These are phyloP conservation scores for Globisporangium orthogonon DNA, from an alignment of 352 stramenopile species.

Conservation along the genomic window DNA sequence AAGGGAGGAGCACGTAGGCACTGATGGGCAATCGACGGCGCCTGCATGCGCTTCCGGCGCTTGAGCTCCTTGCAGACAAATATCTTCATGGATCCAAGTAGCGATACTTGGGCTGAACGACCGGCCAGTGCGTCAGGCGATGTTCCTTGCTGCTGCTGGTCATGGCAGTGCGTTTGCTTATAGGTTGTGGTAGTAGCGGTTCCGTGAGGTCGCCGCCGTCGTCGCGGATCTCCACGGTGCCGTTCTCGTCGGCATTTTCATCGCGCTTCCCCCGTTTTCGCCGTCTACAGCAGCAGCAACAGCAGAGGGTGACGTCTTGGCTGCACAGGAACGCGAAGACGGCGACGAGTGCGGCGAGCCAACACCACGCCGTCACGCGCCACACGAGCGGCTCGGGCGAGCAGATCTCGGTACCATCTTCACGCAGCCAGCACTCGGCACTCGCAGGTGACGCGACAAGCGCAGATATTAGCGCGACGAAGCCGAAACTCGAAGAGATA, in stretches of 20 bases:
- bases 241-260: constrained; percentile 5
- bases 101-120: constrained; percentile 34
- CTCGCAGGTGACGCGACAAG: background rate
- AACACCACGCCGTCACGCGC: constrained; percentile 61
- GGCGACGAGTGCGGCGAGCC: constrained; percentile 49
- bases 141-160: constrained; percentile 8
- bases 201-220: constrained; percentile 5
- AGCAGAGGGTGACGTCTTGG: constrained; percentile 24
- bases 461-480: background rate
- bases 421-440: constrained; percentile 54
- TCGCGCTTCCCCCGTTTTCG: background rate
- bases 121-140: constrained; percentile 7
- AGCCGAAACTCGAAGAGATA: background rate
- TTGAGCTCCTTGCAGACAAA: no score
- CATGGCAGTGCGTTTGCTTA: constrained; percentile 1
- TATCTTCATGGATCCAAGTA: constrained; percentile 25
- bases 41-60: background rate
- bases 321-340: constrained; percentile 25
- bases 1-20: background rate
- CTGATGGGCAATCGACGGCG: background rate
- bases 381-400: constrained; percentile 35
- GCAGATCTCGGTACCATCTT: constrained; percentile 53
- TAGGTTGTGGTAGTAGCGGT: constrained; percentile 8
- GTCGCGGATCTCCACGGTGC: background rate
- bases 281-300: constrained; percentile 2